These are phyloP conservation scores for Candida fluviatilis DNA, from an alignment of 805 yeast genomes.

Conservation along the genomic window DNA sequence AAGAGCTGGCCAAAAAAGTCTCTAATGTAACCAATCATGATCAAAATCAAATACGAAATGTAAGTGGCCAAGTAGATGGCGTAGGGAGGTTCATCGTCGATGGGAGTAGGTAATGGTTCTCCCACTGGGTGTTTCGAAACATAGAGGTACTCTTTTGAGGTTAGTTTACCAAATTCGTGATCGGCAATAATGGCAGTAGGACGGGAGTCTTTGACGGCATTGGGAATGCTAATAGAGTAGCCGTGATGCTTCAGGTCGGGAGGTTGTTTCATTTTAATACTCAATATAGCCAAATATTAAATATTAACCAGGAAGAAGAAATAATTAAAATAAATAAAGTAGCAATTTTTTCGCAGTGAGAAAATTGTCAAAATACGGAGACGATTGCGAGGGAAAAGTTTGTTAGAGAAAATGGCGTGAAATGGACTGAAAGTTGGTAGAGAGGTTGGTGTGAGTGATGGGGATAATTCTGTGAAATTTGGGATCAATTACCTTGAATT, in stretches of 20 bases:
- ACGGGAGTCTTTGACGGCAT: constrained; percentile 35
- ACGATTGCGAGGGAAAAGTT: too few relatives aligned
- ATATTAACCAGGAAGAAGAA: neutral
- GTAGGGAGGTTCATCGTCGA: constrained; percentile 85
- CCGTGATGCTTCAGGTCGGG: too few relatives aligned
- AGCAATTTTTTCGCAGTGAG: neutral
- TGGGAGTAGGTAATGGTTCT: constrained; percentile 58
- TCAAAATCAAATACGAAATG: constrained; percentile 75
- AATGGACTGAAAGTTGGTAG: neutral
- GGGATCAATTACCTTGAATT: too few relatives aligned
- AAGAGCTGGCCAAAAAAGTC: constrained; percentile 83
- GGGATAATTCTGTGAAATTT: neutral
- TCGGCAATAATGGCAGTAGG: constrained; percentile 37
- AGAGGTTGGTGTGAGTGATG: neutral
- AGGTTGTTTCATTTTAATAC: neutral
- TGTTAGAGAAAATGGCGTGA: neutral
- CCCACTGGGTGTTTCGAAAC: constrained; percentile 53
- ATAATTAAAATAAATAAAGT: too few relatives aligned
- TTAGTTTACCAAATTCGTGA: constrained; percentile 69
- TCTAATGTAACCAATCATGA: constrained; percentile 83
- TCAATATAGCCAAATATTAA: too few relatives aligned
- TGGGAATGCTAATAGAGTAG: constrained; percentile 16
- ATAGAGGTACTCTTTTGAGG: constrained; percentile 61
- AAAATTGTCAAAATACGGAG: neutral
- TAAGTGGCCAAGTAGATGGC: constrained; percentile 77